Conservation (phyloP, 495 filamentous ascomycete genomes). For the Podospora appendiculata region DNA sequence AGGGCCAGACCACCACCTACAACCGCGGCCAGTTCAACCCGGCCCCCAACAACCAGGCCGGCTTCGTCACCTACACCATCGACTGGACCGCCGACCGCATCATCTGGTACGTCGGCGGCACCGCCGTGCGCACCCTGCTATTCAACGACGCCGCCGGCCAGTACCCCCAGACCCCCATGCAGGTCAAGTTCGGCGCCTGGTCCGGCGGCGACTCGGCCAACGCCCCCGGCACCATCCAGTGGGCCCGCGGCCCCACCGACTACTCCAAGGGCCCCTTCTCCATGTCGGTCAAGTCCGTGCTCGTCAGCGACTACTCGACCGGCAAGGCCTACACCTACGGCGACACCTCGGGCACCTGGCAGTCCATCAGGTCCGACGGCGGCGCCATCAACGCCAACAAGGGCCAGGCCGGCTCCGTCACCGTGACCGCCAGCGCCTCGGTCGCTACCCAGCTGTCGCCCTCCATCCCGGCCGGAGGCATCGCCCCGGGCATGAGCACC, state of each 20-base stretch:
- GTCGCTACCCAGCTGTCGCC: slow-evolving; percentile 24
- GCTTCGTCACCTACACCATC: slow-evolving; percentile 83
- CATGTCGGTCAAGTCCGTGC: slow-evolving; percentile 74
- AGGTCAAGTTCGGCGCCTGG: slow-evolving; percentile 81
- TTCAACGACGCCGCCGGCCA: slow-evolving; percentile 51
- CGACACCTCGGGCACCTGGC: slow-evolving; percentile 67
- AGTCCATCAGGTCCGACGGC: slow-evolving; percentile 48
- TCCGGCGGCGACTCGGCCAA: slow-evolving; percentile 73
- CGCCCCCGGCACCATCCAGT: slow-evolving; percentile 67
- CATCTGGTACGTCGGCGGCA: slow-evolving; percentile 74
- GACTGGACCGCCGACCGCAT: slow-evolving; percentile 74
- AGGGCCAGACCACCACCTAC: slow-evolving; percentile 68
- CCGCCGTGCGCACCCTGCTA: slow-evolving; percentile 57
- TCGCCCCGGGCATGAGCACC: slow-evolving; percentile 41
- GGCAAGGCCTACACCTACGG: slow-evolving; percentile 74
- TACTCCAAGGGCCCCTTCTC: slow-evolving; percentile 73
- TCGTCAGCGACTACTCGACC: slow-evolving; percentile 83
- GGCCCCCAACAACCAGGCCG: slow-evolving; percentile 49
- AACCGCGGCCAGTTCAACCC: slow-evolving; percentile 69
- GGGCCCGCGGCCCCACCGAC: slow-evolving; percentile 78
- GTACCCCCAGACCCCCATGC: slow-evolving; percentile 90
- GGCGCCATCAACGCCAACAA: slow-evolving; percentile 54
- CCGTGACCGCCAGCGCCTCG: slow-evolving; percentile 33
- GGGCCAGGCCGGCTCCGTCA: slow-evolving; percentile 40
- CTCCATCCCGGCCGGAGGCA: slow-evolving; percentile 48